Base-by-base conservation (phyloP, 768 basidiomycete species). In the Auricularia heimuer region DNA sequence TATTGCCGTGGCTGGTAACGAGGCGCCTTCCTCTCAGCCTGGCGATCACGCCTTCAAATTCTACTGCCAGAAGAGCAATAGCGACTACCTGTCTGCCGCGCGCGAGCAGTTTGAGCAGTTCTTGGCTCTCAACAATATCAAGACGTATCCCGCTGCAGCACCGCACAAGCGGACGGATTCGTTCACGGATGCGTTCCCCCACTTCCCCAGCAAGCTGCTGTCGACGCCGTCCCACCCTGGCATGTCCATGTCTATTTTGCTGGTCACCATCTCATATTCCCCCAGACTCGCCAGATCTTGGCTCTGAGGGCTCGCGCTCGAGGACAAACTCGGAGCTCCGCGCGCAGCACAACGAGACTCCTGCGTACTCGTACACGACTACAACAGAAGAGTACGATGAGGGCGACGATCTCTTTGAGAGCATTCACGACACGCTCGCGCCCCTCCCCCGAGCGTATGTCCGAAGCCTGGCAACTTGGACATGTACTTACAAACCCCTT, bases 101-200 rank as follows among this genome's bases (percentile, higher is more conserved):
- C 81, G 92, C 67, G 96, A 98, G 76, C 87, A 92, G 80, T 82
- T 98, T 3, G 96, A 98, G 72, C 90, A 94, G 71, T 98, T 90
- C 78, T 75, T 98, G 65, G 78, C 89, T 33, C 86, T 86, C 66
- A 88, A 94, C 69, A 93, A 90, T 67, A 83, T 96, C 34, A 86
- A 90, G 69, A 83, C 88, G 65, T 91, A 91, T 75, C 88, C 90
- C 29, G 83, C 87, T 16, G 87, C 87, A 7, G 83, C 86, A n/a
- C 36, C 61, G 62, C 92, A 91, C 74, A 93, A 88, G 75, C 82
- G 93, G 58, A 89, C 89, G 6, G 95, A 98, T 71, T 93, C 94
- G 1, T 95, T 96, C 71, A 89, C 94, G 39, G 94, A 96, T 72
- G 92, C 94, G 1, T 95, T 96, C 81, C 91, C 94, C 33, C 94